phyloP scores from a whole-genome alignment of 2,329 filamentous ascomycete genomes.

The Cytospora schulzeri region DNA sequence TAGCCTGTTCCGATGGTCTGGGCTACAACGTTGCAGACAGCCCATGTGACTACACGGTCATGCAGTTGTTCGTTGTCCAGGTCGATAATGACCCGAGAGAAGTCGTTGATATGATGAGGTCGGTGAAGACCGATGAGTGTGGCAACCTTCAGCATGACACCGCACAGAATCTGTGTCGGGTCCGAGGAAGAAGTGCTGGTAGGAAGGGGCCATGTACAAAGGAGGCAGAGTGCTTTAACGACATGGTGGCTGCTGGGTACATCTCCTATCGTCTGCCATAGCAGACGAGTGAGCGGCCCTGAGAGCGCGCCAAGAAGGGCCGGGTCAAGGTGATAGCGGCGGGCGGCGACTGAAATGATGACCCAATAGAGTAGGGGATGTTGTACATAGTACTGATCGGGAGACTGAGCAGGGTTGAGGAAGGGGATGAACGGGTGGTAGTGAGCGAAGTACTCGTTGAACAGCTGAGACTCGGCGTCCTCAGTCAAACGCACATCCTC shows the following conservation, averaged over 20 bases:
- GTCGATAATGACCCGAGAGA: constrained; percentile 73
- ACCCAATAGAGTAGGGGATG: constrained; percentile 86
- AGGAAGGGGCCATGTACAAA: constrained; percentile 81
- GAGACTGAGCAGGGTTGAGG: constrained; percentile 65
- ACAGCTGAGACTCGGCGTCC: constrained; percentile 64
- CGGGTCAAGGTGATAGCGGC: constrained; percentile 66
- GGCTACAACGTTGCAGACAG: constrained; percentile 81
- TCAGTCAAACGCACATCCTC: constrained; percentile 67
- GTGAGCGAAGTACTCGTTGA: constrained; percentile 66
- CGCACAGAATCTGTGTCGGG: constrained; percentile 78
- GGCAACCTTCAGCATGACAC: constrained; percentile 85
- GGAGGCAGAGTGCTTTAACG: constrained; percentile 76
- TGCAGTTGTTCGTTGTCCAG: constrained; percentile 78
- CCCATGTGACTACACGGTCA: constrained; percentile 80
- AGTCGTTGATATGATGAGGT: constrained; percentile 81
- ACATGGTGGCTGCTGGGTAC: constrained; percentile 79
- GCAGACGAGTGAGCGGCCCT: constrained; percentile 66
- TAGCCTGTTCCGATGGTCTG: constrained; percentile 83
- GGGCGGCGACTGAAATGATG: constrained; percentile 73
- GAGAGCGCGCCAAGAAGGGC: constrained; percentile 69
- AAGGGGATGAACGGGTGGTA: constrained; percentile 82
- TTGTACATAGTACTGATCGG: constrained; percentile 75
- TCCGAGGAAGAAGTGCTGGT: constrained; percentile 81
- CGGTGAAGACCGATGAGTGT: constrained; percentile 82
- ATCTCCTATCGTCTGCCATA: constrained; percentile 77